Evolutionary conservation across 495 filamentous ascomycete species (phyloP), one percentile per base, ranked within the genome.

Genomic region (Podospora comata): DNA sequence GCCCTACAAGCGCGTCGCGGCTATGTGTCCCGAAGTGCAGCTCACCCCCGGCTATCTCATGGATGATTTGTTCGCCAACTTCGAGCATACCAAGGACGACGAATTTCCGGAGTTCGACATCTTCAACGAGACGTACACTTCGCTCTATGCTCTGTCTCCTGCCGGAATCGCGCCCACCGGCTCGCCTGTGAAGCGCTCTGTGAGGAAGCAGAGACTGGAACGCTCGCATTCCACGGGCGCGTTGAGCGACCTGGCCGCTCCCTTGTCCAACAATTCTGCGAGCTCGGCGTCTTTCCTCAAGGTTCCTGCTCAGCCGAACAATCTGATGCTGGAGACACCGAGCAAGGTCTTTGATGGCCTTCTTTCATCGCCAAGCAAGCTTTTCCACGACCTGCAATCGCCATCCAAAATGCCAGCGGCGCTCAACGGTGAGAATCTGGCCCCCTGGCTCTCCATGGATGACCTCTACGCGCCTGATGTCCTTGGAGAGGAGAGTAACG

Each of bases 1-100:
- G 4, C 94, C 95, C 1, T 86, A 90, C 64, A 89, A 91, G 68
- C 87, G 88, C 65, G 79, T 93, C 63, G 88, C 85, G 39, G 84
- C 88, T n/a, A 79, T 87, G 63, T 70, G 80, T 3, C 74, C 73
- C 6, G 78, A 80, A 6, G 76, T 87, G 32, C 88, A 89, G 32
- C 94, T 91, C 85, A 96, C 92, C 66, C 91, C 93, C 5, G 88
- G 88, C 4, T 92, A 95, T 78, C 85, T 87, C 58, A 79, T 93
- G 18, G 81, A 83, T 30, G 77, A 82, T 11, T 30, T 78, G 2
- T 67, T 79, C 26, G 79, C 73, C 48, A 75, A 71, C 2, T 67
- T 78, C 3, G 82, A 89, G 18, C 84, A 86, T 16, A 81, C 85
- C 56, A 77, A 77, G 16, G 69, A 75, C 48, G 80, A 83, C 30